Evolutionary conservation across 2,329 filamentous ascomycete species (phyloP), one percentile per base, ranked within the genome.

Genomic region (Rosellinia necatrix): DNA sequence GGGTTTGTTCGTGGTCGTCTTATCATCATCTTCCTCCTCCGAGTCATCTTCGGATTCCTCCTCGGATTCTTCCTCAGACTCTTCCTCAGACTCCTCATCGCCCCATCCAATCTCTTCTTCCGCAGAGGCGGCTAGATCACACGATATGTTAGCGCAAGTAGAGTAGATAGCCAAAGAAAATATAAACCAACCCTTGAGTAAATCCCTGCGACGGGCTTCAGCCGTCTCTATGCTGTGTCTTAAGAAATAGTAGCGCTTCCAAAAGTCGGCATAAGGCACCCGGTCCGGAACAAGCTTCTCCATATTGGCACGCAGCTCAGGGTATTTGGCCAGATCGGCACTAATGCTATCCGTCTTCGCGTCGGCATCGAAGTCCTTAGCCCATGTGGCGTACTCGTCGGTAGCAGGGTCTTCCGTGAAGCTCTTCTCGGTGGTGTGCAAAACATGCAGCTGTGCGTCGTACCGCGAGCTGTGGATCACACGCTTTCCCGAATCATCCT

Each of bases 221-320:
- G 96, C 92, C 22, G 90, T 92, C 77, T 97, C 93, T 61, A 99
- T 89, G 13, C 94, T 91, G 68, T 96, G 89, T 67, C 93, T 83
- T 61, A 97, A 76, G 78, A 96, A 99, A 72, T 97, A 97, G 75
- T 99, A 99, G 53, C 94, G 83, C 70, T 84, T 89, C 93, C 94
- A 99, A 72, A 99, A 99, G 49, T 89, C 84, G 49, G 79, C 82
- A 68, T 99, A 99, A 29, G 92, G 83, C n/a, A 97, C 90, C 65
- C 85, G 84, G 73, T 92, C 92, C 1, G 94, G 94, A n/a, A 99
- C 94, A 52, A 96, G 78, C 76, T 89, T 92, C 81, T 97, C 94
- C 93, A 99, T 97, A 0, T 92, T 92, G 22, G 81, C 75, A 65
- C 92, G 81, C 66, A 99, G 77, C 74, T 97, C 93, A 8, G 87